Evolutionary conservation across 176 grass and related monocot genomes (phyloP), one percentile per base, ranked within the genome.

Genomic region (Oryza nivara): DNA sequence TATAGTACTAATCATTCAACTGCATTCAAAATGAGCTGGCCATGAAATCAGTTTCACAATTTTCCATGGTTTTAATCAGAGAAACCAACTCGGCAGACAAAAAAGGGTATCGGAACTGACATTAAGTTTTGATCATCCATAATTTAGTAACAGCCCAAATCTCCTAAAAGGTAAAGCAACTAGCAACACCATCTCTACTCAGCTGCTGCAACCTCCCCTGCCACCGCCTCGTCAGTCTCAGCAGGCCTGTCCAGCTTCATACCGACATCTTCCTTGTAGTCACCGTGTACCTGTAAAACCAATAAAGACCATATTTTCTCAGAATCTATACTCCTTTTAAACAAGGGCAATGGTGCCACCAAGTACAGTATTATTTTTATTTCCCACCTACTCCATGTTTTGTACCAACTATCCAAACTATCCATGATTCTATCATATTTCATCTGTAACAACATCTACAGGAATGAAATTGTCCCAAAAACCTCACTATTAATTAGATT

Each of bases 181-280:
- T 17, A 72, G 19, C 45, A 34, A 7, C 40, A 41, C 12, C 3
- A 77, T 67, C 60, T 64, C 81, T 83, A 88, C 68, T 90, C 78
- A 7, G 87, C 76, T 68, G 79, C 91, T 49, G 88, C 76, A 38
- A 90, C 89, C 82, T 94, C 92, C n/a, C 86, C 89, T 48, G 28
- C 75, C 79, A 87, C 82, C 4, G 56, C 67, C 30, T 86, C 89
- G 17, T 97, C 89, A 9, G 68, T 85, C 28, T 86, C 94, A n/a
- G 88, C 89, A 9, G 88, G 92, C 65, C 88, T 90, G 1, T 97
- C 94, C 11, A 97, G 4, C 86, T 94, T 90, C 17, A 84, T 73
- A 14, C 94, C 94, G 0, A 84, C 48, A 63, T 97, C 94, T 43
- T 97, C 94, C 77, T 97, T 97, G 87, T 97, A 94, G 22, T 97